Conservation (phyloP, 441 rosid genomes). For the Adansonia madagascariensis region DNA sequence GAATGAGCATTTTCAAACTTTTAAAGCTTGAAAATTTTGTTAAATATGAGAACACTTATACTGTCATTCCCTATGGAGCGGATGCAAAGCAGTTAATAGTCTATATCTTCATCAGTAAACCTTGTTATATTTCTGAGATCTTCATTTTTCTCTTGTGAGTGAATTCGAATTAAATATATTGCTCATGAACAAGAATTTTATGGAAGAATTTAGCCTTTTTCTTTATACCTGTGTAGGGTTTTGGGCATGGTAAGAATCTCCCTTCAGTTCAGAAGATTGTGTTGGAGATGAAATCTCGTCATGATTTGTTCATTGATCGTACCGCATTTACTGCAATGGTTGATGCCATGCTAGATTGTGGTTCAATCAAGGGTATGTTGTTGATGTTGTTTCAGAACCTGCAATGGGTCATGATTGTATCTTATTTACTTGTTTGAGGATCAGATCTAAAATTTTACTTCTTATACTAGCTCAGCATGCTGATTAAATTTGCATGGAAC, state of each 20-base stretch:
- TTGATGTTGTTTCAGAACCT: conserved; percentile 23
- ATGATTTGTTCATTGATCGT: conserved; percentile 55
- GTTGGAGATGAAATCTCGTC: conserved; percentile 58
- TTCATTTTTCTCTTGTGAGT: conserved; percentile 20
- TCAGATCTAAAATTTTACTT: conserved; percentile 1
- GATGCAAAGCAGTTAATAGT: conserved; percentile 7
- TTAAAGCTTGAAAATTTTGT: neutral
- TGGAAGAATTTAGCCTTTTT: conserved; percentile 7
- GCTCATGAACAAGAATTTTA: neutral
- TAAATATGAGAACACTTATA: neutral
- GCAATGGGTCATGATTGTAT: conserved; percentile 17
- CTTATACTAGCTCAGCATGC: conserved; percentile 10
- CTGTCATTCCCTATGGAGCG: neutral
- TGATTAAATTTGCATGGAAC: neutral
- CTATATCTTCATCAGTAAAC: neutral
- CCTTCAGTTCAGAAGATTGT: conserved; percentile 48
- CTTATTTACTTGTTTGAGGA: neutral
- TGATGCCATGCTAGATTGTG: conserved; percentile 67
- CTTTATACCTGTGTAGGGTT: conserved; percentile 48
- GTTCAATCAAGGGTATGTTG: conserved; percentile 56
- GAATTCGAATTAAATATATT: conserved; percentile 6
- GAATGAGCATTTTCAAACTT: conserved; percentile 19
- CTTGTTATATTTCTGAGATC: conserved; percentile 16
- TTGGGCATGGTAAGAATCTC: conserved; percentile 57
- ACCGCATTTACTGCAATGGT: conserved; percentile 66